A percentile compares a stretch with the other conserved stretches of the same genome.
phyloP scores from a whole-genome alignment of 2,329 filamentous ascomycete genomes.

The Ophiostoma ulmi region DNA sequence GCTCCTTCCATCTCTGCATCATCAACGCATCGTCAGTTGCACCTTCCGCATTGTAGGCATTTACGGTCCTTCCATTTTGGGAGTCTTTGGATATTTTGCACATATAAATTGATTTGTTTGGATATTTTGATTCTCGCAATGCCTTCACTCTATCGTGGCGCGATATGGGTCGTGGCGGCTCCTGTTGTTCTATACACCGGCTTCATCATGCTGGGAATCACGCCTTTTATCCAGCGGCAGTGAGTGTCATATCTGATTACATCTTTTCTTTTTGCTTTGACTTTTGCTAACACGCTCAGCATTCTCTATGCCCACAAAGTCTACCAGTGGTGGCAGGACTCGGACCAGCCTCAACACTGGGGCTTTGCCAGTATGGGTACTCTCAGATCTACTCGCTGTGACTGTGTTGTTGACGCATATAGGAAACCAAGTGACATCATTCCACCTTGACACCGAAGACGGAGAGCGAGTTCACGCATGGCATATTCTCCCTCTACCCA shows the following conservation, averaged over 20 bases:
- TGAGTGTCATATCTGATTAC: constrained; percentile 43
- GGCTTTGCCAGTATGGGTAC: constrained; percentile 69
- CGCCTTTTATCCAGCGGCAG: constrained; percentile 73
- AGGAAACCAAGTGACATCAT: constrained; percentile 87
- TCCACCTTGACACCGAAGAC: constrained; percentile 69
- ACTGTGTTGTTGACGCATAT: constrained; percentile 12
- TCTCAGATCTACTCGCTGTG: not conserved
- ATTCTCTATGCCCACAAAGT: constrained; percentile 79
- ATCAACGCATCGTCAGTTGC: not conserved
- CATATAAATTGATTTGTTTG: not conserved
- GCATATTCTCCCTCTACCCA: constrained; percentile 77
- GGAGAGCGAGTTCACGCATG: constrained; percentile 77
- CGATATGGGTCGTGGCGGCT: constrained; percentile 50
- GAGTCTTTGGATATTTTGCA: constrained; percentile 2
- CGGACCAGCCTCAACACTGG: constrained; percentile 73
- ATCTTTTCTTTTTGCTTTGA: too few relatives aligned
- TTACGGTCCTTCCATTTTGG: constrained; percentile 14
- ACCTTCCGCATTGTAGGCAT: not conserved
- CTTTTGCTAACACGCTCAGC: constrained; percentile 40
- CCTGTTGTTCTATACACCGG: constrained; percentile 16
- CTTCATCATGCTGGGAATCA: constrained; percentile 47
- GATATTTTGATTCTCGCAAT: constrained; percentile 15
- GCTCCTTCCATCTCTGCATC: not conserved
- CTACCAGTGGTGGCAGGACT: constrained; percentile 64
- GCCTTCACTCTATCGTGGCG: constrained; percentile 29